Conservation (phyloP, 306 rosid species). For the Nissolia schottii region DNA sequence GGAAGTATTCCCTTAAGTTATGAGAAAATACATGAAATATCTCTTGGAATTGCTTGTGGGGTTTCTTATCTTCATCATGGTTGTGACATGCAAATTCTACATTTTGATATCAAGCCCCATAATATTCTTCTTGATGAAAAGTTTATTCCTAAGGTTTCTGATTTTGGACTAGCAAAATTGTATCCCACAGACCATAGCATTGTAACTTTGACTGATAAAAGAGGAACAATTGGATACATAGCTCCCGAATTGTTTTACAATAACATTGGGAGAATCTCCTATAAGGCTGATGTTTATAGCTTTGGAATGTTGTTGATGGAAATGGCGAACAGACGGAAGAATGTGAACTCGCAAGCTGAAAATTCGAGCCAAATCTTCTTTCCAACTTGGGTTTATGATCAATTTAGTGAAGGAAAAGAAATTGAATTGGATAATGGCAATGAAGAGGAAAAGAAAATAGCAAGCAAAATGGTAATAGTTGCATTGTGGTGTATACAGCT, state of each 20-base stretch:
- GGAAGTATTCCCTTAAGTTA: background rate
- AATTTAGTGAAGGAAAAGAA: background rate
- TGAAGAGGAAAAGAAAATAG: background rate
- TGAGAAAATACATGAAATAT: background rate
- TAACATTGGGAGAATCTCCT: background rate
- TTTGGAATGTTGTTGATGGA: background rate
- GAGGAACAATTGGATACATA: slow-evolving; percentile 15
- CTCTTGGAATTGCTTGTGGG: slow-evolving; percentile 1
- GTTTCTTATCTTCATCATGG: slow-evolving; percentile 6
- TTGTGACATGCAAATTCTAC: slow-evolving; percentile 15
- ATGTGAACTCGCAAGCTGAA: background rate
- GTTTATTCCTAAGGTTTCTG: background rate
- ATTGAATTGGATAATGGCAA: background rate
- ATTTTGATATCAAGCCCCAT: slow-evolving; percentile 23
- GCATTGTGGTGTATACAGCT: slow-evolving; percentile 32
- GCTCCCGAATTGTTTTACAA: background rate
- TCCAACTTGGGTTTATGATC: slow-evolving; percentile 1
- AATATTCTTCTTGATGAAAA: slow-evolving; percentile 16
- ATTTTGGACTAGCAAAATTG: slow-evolving; percentile 19
- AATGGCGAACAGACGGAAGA: background rate
- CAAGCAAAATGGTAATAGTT: slow-evolving; percentile 16
- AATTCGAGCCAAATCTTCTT: slow-evolving; percentile 9
- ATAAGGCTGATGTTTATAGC: background rate
- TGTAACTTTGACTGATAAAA: background rate
- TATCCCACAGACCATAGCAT: background rate